Evolutionary conservation across 202 grass and related monocot genomes (phyloP).

Genomic region (Digitaria exilis): DNA sequence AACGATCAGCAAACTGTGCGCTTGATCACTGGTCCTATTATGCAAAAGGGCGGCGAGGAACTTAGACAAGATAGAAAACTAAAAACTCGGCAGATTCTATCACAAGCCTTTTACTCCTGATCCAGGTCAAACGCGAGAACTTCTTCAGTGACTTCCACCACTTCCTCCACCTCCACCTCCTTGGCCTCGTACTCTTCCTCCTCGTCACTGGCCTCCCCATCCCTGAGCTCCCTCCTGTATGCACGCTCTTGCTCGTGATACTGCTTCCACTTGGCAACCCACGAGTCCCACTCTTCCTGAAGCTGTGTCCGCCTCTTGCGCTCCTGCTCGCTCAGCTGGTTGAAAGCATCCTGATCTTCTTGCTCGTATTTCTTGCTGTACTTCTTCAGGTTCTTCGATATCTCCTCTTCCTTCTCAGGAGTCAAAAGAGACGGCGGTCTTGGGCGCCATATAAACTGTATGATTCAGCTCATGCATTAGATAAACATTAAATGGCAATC

Average conservation of each 20-base stretch:
- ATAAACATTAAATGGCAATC: background rate
- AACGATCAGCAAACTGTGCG: conserved; percentile 35
- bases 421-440: conserved; percentile 59
- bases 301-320: conserved; percentile 67
- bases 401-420: conserved; percentile 74
- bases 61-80: background rate
- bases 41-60: background rate
- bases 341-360: conserved; percentile 75
- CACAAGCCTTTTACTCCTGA: conserved; percentile 44
- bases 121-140: conserved; percentile 58
- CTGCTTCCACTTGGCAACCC: conserved; percentile 77
- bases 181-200: conserved; percentile 87
- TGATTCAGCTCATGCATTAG: background rate
- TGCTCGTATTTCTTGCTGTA: conserved; percentile 89
- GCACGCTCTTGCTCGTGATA: conserved; percentile 64
- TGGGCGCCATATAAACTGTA: conserved; percentile 80
- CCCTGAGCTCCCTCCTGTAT: conserved; percentile 57
- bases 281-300: conserved; percentile 80
- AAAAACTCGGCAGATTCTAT: conserved; percentile 28
- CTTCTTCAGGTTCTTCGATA: conserved; percentile 63
- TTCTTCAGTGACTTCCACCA: conserved; percentile 62
- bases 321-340: conserved; percentile 66
- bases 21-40: conserved; percentile 35
- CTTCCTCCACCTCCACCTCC: conserved; percentile 82
- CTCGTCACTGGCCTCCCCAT: conserved; percentile 70